phyloP scores from a whole-genome alignment of 2,329 filamentous ascomycete species.

The Trichoderma sp. region DNA sequence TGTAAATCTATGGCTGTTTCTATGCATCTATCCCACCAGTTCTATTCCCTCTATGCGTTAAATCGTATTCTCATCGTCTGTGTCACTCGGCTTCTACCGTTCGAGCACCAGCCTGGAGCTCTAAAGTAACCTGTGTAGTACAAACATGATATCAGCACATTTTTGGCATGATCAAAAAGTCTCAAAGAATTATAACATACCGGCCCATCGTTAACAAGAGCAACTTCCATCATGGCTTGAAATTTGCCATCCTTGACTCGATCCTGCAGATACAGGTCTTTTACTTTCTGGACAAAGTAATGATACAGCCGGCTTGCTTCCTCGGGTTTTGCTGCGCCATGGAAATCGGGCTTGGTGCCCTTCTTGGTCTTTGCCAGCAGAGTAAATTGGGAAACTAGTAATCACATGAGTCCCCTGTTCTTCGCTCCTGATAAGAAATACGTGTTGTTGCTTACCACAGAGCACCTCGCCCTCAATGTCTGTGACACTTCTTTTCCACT shows the following conservation, averaged over 20 bases:
- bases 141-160: background rate
- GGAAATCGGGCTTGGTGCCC: slow-evolving; percentile 93
- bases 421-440: background rate
- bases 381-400: slow-evolving; percentile 91
- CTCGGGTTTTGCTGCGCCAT: slow-evolving; percentile 78
- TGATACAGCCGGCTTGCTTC: slow-evolving; percentile 83
- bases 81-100: background rate
- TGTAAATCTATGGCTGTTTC: background rate
- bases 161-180: background rate
- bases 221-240: slow-evolving; percentile 98
- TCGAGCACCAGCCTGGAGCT: slow-evolving; percentile 35
- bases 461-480: slow-evolving; percentile 91
- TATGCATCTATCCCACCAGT: background rate
- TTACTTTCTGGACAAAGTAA: slow-evolving; percentile 77
- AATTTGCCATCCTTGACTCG: slow-evolving; percentile 94
- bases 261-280: slow-evolving; percentile 70
- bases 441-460: slow-evolving; percentile 70
- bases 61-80: background rate
- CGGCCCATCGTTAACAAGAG: slow-evolving; percentile 82
- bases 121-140: slow-evolving; percentile 35
- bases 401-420: background rate
- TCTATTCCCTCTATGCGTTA: background rate
- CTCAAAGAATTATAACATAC: slow-evolving; percentile 45
- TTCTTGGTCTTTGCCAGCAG: slow-evolving; percentile 92
- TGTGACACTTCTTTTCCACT: slow-evolving; percentile 90